Evolutionary conservation across 1,139 yeast species (phyloP).

Genomic region (Pichia terricola): DNA sequence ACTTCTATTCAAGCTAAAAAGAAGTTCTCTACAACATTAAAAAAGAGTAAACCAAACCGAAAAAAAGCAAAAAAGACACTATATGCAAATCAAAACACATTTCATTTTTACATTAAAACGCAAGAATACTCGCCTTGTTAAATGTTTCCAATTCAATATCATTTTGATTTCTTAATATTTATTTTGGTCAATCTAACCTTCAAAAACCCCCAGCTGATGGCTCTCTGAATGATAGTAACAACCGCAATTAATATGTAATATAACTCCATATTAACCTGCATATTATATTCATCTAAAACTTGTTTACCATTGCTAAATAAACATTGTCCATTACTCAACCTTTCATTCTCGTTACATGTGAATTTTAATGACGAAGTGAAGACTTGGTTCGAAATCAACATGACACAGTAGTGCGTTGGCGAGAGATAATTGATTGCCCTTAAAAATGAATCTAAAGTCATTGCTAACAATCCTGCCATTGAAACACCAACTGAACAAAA

Average conservation of each 20-base stretch:
- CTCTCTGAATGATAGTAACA: slow-evolving; percentile 30
- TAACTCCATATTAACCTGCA: slow-evolving; percentile 25
- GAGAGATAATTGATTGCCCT: slow-evolving; percentile 62
- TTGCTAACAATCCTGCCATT: slow-evolving; percentile 83
- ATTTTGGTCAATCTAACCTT: slow-evolving; percentile 25
- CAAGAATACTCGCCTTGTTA: no score
- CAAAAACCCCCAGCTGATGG: slow-evolving; percentile 28
- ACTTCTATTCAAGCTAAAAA: no score
- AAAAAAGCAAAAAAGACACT: no score
- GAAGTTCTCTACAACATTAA: no score
- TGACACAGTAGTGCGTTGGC: slow-evolving; percentile 65
- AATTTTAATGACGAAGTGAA: slow-evolving; percentile 32
- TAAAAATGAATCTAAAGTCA: slow-evolving; percentile 61
- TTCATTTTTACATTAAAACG: no score
- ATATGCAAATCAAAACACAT: no score
- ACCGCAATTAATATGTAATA: slow-evolving; percentile 30
- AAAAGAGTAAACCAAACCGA: no score
- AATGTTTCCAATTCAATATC: no score
- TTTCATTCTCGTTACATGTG: slow-evolving; percentile 30
- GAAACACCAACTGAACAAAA: slow-evolving; percentile 59
- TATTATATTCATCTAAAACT: slow-evolving; percentile 36
- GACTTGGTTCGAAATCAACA: slow-evolving; percentile 40
- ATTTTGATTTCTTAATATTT: slow-evolving; percentile 5
- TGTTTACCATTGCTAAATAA: slow-evolving; percentile 38
- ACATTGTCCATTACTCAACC: slow-evolving; percentile 27